A percentile compares a stretch with the other conserved stretches of the same genome.
Conservation (phyloP, 352 stramenopile genomes). For the Globisporangium nagaii region DNA sequence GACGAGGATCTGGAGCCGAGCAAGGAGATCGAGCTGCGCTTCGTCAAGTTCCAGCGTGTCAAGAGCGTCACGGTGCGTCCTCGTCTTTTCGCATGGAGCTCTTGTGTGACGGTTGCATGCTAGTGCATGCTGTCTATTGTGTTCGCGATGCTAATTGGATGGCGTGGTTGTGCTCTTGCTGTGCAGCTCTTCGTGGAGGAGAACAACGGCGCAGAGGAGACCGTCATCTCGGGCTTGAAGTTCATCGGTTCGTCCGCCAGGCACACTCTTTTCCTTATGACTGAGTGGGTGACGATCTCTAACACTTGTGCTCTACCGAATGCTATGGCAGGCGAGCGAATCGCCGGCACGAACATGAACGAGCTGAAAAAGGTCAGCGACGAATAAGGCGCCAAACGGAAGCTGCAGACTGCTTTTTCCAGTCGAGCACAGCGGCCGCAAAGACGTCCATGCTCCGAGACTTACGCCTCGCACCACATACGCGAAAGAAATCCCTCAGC, state of each 20-base stretch:
- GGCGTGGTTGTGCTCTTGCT: too few species aligned
- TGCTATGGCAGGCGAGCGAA: constrained; percentile 35
- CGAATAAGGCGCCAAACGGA: constrained; percentile 38
- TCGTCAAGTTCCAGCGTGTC: constrained; percentile 81
- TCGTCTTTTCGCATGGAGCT: neutral
- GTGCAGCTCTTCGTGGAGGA: constrained; percentile 20
- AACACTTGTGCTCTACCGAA: neutral
- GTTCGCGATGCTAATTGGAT: too few species aligned
- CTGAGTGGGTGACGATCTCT: neutral
- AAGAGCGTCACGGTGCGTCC: constrained; percentile 50
- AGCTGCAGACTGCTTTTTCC: too few species aligned
- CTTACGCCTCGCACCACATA: too few species aligned
- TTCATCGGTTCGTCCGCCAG: neutral
- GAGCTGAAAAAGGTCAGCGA: constrained; percentile 81
- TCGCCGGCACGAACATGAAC: constrained; percentile 83
- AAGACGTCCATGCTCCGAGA: too few species aligned
- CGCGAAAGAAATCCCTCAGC: too few species aligned
- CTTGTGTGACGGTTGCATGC: neutral
- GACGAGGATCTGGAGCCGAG: constrained; percentile 43
- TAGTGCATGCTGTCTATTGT: neutral
- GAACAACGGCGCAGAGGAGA: constrained; percentile 23
- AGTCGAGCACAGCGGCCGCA: too few species aligned
- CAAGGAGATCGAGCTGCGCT: constrained; percentile 66
- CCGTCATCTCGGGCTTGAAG: constrained; percentile 21
- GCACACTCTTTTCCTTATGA: neutral